A percentile compares a stretch with the other conserved stretches of the same genome.
Evolutionary conservation across 73 alveolate species (phyloP).

Genomic region (Symbiodinium natans): DNA sequence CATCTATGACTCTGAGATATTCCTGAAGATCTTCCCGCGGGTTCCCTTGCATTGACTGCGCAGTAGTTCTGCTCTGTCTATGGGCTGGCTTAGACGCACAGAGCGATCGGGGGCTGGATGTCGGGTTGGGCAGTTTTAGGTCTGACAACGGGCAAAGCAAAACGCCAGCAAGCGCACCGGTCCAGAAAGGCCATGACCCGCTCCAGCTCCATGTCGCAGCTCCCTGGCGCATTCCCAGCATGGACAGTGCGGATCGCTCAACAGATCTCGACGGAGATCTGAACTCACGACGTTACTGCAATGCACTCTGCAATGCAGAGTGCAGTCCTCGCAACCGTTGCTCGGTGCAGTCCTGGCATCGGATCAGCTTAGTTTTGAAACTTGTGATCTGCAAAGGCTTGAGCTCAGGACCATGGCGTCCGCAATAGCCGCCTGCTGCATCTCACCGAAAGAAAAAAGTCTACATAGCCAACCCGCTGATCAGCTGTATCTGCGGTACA

Average conservation of each 20-base stretch:
- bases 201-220: conserved; percentile 24
- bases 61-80: no score
- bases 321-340: not conserved
- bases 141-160: no score
- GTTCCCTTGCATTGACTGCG: no score
- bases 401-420: not conserved
- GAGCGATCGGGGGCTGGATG: no score
- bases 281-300: no score
- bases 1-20: no score
- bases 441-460: not conserved
- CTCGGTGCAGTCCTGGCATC: not conserved
- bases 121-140: no score
- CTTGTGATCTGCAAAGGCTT: not conserved
- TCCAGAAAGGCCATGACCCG: conserved; percentile 73
- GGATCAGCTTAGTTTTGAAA: not conserved
- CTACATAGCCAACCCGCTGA: not conserved
- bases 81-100: no score
- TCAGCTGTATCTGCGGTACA: no score
- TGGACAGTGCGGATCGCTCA: not conserved
- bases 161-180: conserved; percentile 43
- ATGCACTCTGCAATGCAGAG: not conserved
- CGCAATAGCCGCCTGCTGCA: conserved; percentile 32
- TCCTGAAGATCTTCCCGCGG: no score
- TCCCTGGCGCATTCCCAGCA: not conserved
- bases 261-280: not conserved